These are phyloP conservation scores for Lactifluus subvellereus DNA, from an alignment of 768 basidiomycete genomes.

Conservation along the genomic window DNA sequence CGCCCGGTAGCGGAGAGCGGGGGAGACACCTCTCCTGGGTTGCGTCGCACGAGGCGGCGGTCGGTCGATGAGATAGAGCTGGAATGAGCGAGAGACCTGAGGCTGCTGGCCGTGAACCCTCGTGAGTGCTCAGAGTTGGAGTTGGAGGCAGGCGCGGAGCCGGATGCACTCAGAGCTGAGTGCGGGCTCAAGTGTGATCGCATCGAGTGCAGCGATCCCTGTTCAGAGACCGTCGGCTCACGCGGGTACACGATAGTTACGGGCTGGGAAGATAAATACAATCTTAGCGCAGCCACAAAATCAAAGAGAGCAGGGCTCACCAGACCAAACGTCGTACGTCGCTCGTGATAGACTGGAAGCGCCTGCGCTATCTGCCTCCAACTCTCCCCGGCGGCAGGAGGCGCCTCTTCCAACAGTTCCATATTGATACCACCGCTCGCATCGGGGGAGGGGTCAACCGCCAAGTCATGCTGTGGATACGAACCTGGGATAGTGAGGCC, in stretches of 20 bases:
- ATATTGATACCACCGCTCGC: conserved; percentile 36
- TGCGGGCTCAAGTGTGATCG: conserved; percentile 49
- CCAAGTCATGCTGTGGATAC: conserved; percentile 35
- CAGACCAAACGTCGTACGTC: conserved; percentile 56
- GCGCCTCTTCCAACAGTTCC: conserved; percentile 64
- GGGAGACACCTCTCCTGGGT: conserved; percentile 26
- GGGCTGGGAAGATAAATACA: conserved; percentile 27
- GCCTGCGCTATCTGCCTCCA: conserved; percentile 54
- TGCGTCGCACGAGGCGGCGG: conserved; percentile 28
- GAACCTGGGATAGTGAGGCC: conserved; percentile 34
- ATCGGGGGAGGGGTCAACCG: conserved; percentile 6
- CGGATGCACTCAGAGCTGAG: conserved; percentile 39
- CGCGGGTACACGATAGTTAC: conserved; percentile 41
- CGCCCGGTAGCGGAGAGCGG: conserved; percentile 31
- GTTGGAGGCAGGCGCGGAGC: conserved; percentile 47
- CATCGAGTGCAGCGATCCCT: conserved; percentile 61
- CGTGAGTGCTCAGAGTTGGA: conserved; percentile 40
- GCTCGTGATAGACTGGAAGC: conserved; percentile 29
- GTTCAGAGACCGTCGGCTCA: conserved; percentile 47
- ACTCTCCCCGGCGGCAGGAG: conserved; percentile 52
- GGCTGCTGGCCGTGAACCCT: conserved; percentile 33
- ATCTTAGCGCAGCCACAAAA: background rate
- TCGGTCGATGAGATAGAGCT: conserved; percentile 52
- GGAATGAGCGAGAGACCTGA: conserved; percentile 40
- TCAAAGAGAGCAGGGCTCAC: conserved; percentile 37